phyloP scores from a whole-genome alignment of 2,329 filamentous ascomycete species.

The Cadophora malorum region DNA sequence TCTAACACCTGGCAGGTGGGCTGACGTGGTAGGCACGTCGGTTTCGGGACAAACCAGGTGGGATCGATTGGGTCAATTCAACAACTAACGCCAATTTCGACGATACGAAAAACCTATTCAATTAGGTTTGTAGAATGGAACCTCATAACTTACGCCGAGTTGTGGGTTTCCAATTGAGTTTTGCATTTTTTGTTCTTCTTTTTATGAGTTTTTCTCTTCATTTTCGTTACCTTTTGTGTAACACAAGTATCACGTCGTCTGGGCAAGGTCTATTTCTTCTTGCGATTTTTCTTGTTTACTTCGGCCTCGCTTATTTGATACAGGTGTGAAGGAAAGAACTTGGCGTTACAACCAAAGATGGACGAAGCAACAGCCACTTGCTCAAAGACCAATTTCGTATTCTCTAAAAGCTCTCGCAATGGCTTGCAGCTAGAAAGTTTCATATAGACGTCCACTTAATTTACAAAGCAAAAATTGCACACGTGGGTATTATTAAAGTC shows the following conservation, averaged over 20 bases:
- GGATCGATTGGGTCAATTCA: background rate
- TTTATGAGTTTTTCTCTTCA: background rate
- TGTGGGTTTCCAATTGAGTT: slow-evolving; percentile 3
- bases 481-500: too few species aligned
- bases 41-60: slow-evolving; percentile 1
- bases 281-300: background rate
- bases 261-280: background rate
- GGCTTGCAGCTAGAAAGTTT: too few species aligned
- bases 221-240: background rate
- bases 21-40: background rate
- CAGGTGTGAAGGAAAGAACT: background rate
- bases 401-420: too few species aligned
- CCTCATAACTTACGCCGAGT: background rate
- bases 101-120: background rate
- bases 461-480: too few species aligned
- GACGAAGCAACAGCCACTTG: too few species aligned
- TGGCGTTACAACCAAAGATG: background rate
- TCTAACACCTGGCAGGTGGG: background rate
- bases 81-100: background rate
- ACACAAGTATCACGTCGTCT: background rate
- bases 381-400: too few species aligned
- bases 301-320: background rate
- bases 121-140: slow-evolving; percentile 13
- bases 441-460: too few species aligned
- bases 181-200: background rate